Base-by-base conservation (phyloP, 768 basidiomycete species). In the Tulasnella calospora region DNA sequence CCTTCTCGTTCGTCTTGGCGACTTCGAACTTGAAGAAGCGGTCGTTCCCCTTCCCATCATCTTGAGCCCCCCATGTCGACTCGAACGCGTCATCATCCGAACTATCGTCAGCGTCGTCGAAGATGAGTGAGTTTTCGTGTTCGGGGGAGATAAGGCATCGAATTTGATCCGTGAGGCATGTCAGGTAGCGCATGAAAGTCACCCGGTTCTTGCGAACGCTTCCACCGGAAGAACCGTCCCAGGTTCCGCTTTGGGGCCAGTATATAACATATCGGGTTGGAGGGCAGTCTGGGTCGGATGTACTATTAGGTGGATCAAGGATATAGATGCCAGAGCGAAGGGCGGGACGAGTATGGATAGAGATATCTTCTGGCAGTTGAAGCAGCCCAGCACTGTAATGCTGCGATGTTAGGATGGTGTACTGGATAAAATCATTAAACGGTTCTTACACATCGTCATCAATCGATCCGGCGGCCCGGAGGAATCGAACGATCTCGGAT, bases 111-210 rank as follows among this genome's bases (percentile, higher is more conserved):
- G 30, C 75, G 27, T 76, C 47, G 21, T 41, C 44, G 40, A 41
- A 55, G 3, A 89, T 81, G 71, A 91, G 83, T 2, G 85, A 82
- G 47, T 83, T 80, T 0, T 87, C 84, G 70, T 90, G 87, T 19
- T 87, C 86, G 0, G 86, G 81, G 5, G 90, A 89, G 27, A 91
- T 82, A 44, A 91, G 81, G 36, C 87, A 87, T 0, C 87, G 81
- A 2, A 88, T 81, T 82, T 91, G 90, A 79, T 91, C 90, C 23
- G 87, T 84, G 51, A 91, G 85, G 83, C 89, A 89, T 1, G 86
- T 89, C 17, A 91, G 86, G 80, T 91, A 91, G 71, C 90, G 83
- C 89, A 91, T 90, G 80, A 91, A 91, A 0, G 89, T 89, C 1
- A 88, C 84, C 5, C 90, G 85, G 83, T 90, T 91, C 3, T 87